Evolutionary conservation across 2,329 filamentous ascomycete species (phyloP).

Genomic region (Zasmidium cellare): DNA sequence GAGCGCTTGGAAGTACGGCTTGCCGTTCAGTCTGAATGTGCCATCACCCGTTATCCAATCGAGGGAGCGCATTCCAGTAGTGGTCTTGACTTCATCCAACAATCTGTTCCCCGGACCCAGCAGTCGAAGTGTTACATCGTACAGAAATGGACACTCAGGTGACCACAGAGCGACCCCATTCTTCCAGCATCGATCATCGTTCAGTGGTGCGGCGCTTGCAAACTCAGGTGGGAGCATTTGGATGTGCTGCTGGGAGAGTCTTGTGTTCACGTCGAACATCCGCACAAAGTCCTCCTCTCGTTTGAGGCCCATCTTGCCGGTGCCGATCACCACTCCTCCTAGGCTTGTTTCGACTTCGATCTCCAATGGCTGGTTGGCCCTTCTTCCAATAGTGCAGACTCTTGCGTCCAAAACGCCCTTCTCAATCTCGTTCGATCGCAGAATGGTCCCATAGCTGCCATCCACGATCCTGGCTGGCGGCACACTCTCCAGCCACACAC

Average conservation of each 20-base stretch:
- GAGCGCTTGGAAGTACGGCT: conserved; percentile 61
- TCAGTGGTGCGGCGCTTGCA: conserved; percentile 36
- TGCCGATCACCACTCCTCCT: conserved; percentile 50
- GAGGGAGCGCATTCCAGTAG: conserved; percentile 61
- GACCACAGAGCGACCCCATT: conserved; percentile 64
- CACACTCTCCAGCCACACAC: conserved; percentile 66
- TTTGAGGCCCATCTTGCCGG: conserved; percentile 45
- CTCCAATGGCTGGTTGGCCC: conserved; percentile 47
- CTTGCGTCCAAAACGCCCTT: conserved; percentile 53
- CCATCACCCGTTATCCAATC: conserved; percentile 60
- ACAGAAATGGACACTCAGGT: conserved; percentile 58
- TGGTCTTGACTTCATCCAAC: conserved; percentile 60
- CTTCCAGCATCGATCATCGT: conserved; percentile 48
- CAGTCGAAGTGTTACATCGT: conserved; percentile 57
- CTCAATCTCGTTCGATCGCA: conserved; percentile 56
- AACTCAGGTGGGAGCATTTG: conserved; percentile 42
- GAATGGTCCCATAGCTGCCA: conserved; percentile 59
- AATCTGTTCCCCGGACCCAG: conserved; percentile 41
- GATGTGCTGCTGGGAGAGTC: conserved; percentile 45
- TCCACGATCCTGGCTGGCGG: conserved; percentile 55
- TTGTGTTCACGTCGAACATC: conserved; percentile 50
- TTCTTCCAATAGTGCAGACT: conserved; percentile 52
- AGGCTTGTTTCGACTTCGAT: conserved; percentile 58
- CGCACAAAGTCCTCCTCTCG: conserved; percentile 51
- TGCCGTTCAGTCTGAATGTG: conserved; percentile 60